These are phyloP conservation scores for Boletus reticulatus DNA, from an alignment of 768 basidiomycete genomes.

Conservation along the genomic window DNA sequence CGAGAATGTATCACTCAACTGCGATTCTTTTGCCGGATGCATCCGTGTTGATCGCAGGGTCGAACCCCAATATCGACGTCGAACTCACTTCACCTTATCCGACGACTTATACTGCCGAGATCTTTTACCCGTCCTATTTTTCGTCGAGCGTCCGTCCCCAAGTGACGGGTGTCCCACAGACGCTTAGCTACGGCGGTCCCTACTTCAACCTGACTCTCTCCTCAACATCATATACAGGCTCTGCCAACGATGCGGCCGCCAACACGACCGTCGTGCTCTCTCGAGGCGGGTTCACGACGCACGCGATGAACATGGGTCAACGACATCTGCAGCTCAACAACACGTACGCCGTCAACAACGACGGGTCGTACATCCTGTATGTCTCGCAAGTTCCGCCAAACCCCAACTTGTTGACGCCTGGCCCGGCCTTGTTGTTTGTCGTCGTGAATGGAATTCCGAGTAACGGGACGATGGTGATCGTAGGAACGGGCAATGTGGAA, in stretches of 20 bases:
- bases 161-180: slow-evolving; percentile 68
- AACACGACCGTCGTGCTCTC: slow-evolving; percentile 75
- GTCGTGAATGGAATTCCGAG: slow-evolving; percentile 83
- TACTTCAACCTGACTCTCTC: slow-evolving; percentile 76
- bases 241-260: slow-evolving; percentile 69
- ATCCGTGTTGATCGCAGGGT: slow-evolving; percentile 85
- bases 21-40: slow-evolving; percentile 89
- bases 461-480: slow-evolving; percentile 70
- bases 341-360: slow-evolving; percentile 77
- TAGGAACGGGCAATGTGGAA: slow-evolving; percentile 80
- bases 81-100: slow-evolving; percentile 60
- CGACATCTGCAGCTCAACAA: slow-evolving; percentile 78
- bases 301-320: slow-evolving; percentile 89
- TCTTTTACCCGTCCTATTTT: slow-evolving; percentile 93
- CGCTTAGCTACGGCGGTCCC: slow-evolving; percentile 78
- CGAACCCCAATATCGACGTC: slow-evolving; percentile 90
- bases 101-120: slow-evolving; percentile 79
- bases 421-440: slow-evolving; percentile 82
- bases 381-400: slow-evolving; percentile 83
- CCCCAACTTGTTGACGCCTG: slow-evolving; percentile 84
- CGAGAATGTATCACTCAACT: slow-evolving; percentile 88
- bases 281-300: slow-evolving; percentile 84
- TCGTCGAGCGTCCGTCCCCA: slow-evolving; percentile 62
- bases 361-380: slow-evolving; percentile 76
- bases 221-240: slow-evolving; percentile 60